phyloP scores from a whole-genome alignment of 2,329 filamentous ascomycete genomes.

The Diatrype stigma region DNA sequence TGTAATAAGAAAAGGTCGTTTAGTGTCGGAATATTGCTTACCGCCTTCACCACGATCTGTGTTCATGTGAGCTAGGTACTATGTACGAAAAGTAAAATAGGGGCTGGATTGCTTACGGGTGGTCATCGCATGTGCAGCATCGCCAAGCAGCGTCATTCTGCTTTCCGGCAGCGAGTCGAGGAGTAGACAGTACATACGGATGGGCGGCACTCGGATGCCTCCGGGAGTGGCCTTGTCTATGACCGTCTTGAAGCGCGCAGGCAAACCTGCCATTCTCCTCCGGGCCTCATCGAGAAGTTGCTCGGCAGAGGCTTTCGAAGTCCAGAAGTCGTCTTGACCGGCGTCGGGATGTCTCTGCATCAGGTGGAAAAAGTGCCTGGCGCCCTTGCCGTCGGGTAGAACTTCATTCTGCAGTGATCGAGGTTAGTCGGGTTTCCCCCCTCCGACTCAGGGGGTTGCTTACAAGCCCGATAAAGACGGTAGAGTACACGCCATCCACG shows the following conservation, averaged over 20 bases:
- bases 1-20: too few relatives aligned
- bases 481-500: too few relatives aligned
- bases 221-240: background rate
- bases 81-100: too few relatives aligned
- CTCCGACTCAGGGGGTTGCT: background rate
- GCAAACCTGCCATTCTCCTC: background rate
- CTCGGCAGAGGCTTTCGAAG: background rate
- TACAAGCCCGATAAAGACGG: too few relatives aligned
- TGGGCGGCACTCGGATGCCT: background rate
- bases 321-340: background rate
- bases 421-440: background rate
- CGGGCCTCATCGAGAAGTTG: background rate
- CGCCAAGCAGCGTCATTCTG: background rate
- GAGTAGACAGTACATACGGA: background rate
- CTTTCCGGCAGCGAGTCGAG: background rate
- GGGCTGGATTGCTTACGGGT: too few relatives aligned
- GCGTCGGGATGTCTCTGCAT: background rate
- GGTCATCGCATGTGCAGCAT: background rate
- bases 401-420: background rate
- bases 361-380: background rate
- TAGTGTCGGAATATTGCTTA: too few relatives aligned
- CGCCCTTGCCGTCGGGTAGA: background rate
- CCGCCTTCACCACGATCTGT: too few relatives aligned
- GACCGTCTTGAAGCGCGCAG: background rate
- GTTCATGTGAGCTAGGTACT: too few relatives aligned